Evolutionary conservation across 495 filamentous ascomycete species (phyloP), one percentile per base, ranked within the genome.

Genomic region (Penicillium goetzii): DNA sequence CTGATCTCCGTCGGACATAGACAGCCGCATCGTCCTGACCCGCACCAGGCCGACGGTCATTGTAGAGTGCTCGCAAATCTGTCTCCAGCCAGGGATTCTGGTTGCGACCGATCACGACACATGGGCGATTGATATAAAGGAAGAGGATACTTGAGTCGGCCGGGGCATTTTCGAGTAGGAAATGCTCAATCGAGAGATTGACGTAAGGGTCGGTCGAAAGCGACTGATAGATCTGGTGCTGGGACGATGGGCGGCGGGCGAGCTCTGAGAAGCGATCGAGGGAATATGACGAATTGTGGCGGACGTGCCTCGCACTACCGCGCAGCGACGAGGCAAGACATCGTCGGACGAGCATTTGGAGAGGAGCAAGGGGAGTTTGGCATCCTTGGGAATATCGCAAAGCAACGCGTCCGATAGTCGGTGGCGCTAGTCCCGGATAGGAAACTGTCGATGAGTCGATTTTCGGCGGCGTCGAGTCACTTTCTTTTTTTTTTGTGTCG

Each of bases 61-160:
- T 74, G 54, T 77, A 72, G 1, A 92, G 76, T 10, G 82, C 78
- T 21, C 78, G 77, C 9, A 96, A 83, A 74, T 97, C 92, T 51
- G 90, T 88, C 74, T 99, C 95, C 10, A 91, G 80, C 93, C 93
- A 99, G 41, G 95, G 95, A 72, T 99, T 99, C 72, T 99, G 95
- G 74, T 99, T 99, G 51, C 94, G 89, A 15, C 95, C 95, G 61
- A 99, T 88, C 64, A 99, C 86, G 54, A 99, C 83, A 74, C 90
- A 89, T 9, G 94, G 92, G 14, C 81, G 77, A 75, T 99, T 98
- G 61, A 85, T 81, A 77, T 98, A 99, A 19, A 98, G 82, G 62
- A 97, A 93, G 0, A 97, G 83, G 34, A 97, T 73, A 45, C 83
- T 86, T 6, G 92, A 93, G 64, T 89, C 82, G 6, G 85, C 76